Base-by-base conservation (phyloP, 345 rosid genomes). In the Salix dunnii region DNA sequence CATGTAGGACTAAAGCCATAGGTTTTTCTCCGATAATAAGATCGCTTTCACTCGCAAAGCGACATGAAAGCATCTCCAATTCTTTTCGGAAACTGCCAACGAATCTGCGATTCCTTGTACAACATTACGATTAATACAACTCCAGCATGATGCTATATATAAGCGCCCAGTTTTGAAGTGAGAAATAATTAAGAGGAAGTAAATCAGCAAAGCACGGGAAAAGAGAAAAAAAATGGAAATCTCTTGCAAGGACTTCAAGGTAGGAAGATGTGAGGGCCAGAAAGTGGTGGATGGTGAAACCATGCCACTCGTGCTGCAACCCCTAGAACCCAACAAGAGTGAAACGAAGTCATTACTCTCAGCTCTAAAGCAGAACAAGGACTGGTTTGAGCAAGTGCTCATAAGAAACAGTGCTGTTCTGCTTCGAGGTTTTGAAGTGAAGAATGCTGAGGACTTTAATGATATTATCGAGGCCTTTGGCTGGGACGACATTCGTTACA, bases 311-410 rank as follows among this genome's bases (percentile, higher is more conserved):
- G 85, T 88, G 49, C 84, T 89, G 33, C 80, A 77, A 5, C 92
- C 92, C 7, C 35, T 80, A 0, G 82, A 76, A 64, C n/a, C 84
- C 0, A 42, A 46, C 69, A 88, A 79, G 70, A 43, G 64, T 0
- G 84, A 80, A 49, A 9, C 76, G 6, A 85, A 77, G 23, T 80
- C 88, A 0, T 88, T 89, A 25, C 21, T 88, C 13, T 53, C 31
- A 35, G 81, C 84, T 40, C 60, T 89, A 4, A 74, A 77, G 78
- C 77, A 80, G 16, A 87, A 88, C 86, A 78, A 71, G 67, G 88
- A 91, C 1, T 89, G 91, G 91, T 91, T 91, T 17, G 94, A 89
- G 48, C 64, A 86, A 61, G 82, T 91, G 88, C 82, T 89, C 48
- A 80, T 81, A 33, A 91, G 86, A 76, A 83, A 86, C 84, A 89